These are phyloP conservation scores for Ogataea henricii DNA, from an alignment of 805 yeast genomes.

Conservation along the genomic window DNA sequence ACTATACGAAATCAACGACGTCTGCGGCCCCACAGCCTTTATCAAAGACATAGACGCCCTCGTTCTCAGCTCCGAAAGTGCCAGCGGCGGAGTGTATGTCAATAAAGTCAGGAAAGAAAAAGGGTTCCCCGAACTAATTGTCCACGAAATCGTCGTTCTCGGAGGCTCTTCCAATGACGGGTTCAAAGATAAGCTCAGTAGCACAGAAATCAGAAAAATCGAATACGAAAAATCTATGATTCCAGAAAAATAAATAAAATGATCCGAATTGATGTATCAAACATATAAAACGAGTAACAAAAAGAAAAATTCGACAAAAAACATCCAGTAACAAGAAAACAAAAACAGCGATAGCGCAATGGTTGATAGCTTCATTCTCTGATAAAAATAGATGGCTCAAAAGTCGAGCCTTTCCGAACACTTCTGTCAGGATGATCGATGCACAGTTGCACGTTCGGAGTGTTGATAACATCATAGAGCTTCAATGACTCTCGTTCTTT, in stretches of 20 bases:
- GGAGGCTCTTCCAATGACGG: slow-evolving; percentile 50
- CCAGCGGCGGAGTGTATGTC: slow-evolving; percentile 69
- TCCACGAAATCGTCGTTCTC: slow-evolving; percentile 61
- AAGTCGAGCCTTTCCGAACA: slow-evolving; percentile 51
- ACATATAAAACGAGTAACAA: background rate
- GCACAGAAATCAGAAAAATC: slow-evolving; percentile 69
- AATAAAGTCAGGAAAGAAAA: slow-evolving; percentile 63
- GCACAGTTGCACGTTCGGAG: slow-evolving; percentile 49
- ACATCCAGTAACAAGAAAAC: too few species aligned
- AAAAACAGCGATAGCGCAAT: slow-evolving; percentile 7
- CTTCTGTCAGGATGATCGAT: slow-evolving; percentile 87
- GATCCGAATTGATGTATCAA: background rate
- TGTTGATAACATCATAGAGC: slow-evolving; percentile 53
- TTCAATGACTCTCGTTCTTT: slow-evolving; percentile 55
- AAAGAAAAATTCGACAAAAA: background rate
- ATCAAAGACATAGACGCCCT: slow-evolving; percentile 74
- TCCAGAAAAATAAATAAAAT: background rate
- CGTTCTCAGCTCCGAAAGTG: slow-evolving; percentile 79
- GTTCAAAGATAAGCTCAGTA: slow-evolving; percentile 77
- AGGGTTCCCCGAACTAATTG: slow-evolving; percentile 51
- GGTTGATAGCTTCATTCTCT: slow-evolving; percentile 37
- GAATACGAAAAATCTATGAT: slow-evolving; percentile 27
- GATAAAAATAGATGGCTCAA: slow-evolving; percentile 62
- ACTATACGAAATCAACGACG: slow-evolving; percentile 69
- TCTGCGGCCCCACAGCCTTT: slow-evolving; percentile 92